These are phyloP conservation scores for Aspergillus puulaauensis DNA, from an alignment of 2,329 filamentous ascomycete species.

Conservation along the genomic window DNA sequence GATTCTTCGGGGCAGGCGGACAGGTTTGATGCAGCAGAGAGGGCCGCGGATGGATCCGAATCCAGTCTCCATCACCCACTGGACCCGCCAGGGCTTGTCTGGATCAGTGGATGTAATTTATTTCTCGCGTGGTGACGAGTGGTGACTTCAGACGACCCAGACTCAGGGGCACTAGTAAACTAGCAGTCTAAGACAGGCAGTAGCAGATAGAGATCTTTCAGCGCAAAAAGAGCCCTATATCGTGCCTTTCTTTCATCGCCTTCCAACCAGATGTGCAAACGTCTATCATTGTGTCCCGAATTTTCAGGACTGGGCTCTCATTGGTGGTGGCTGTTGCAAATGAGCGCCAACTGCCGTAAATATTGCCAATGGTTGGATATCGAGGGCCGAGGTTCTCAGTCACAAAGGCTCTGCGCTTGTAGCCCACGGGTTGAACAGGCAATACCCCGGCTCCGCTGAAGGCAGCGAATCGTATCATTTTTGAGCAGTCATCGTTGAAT, in stretches of 20 bases:
- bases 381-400: background rate
- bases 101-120: slow-evolving; percentile 7
- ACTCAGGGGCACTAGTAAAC: slow-evolving; percentile 10
- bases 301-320: slow-evolving; percentile 8
- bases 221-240: background rate
- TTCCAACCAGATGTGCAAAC: slow-evolving; percentile 1
- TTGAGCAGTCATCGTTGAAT: background rate
- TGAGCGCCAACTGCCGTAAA: background rate
- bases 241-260: background rate
- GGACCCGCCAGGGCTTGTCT: slow-evolving; percentile 19
- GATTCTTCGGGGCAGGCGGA: slow-evolving; percentile 27
- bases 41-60: slow-evolving; percentile 34
- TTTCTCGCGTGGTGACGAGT: slow-evolving; percentile 20
- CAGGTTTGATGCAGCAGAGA: slow-evolving; percentile 27
- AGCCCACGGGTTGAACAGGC: background rate
- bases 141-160: background rate
- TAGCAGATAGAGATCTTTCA: slow-evolving; percentile 9
- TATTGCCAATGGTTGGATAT: slow-evolving; percentile 2
- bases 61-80: slow-evolving; percentile 16
- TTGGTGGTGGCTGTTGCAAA: slow-evolving; percentile 6
- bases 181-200: slow-evolving; percentile 5
- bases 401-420: background rate
- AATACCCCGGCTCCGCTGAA: background rate
- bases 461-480: background rate
- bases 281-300: background rate